Evolutionary conservation across 2,329 filamentous ascomycete species (phyloP).

Genomic region (Metarhizium humberi): DNA sequence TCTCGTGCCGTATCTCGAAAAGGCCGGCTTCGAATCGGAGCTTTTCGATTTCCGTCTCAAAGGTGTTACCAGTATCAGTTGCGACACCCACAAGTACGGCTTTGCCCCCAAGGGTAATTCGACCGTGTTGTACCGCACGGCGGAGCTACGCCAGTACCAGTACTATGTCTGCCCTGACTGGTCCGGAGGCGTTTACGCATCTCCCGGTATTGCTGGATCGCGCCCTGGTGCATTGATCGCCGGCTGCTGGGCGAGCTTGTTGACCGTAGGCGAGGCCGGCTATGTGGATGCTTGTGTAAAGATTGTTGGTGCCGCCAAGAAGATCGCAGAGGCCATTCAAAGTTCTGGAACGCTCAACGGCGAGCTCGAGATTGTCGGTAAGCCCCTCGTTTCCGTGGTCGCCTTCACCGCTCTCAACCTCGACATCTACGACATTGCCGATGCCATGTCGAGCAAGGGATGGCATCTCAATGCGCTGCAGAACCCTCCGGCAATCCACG

Average conservation of each 20-base stretch:
- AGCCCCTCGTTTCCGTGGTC: constrained; percentile 81
- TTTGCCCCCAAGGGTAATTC: constrained; percentile 98
- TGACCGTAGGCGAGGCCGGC: constrained; percentile 77
- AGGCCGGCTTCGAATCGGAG: constrained; percentile 83
- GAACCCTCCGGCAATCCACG: constrained; percentile 82
- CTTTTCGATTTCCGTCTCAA: constrained; percentile 90
- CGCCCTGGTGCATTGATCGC: constrained; percentile 90
- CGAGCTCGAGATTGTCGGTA: constrained; percentile 73
- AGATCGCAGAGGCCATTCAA: constrained; percentile 66
- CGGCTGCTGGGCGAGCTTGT: constrained; percentile 87
- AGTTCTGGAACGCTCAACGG: constrained; percentile 57
- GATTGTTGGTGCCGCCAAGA: constrained; percentile 81
- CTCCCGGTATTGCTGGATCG: constrained; percentile 82
- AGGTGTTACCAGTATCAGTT: constrained; percentile 90
- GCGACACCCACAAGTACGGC: constrained; percentile 98
- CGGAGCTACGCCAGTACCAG: constrained; percentile 73
- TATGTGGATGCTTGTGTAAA: constrained; percentile 80
- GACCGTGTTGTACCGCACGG: constrained; percentile 80
- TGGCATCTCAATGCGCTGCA: constrained; percentile 97
- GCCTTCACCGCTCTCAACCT: constrained; percentile 79
- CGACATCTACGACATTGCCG: constrained; percentile 89
- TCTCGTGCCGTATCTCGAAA: constrained; percentile 82
- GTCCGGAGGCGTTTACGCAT: constrained; percentile 93
- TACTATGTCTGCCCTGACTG: constrained; percentile 96
- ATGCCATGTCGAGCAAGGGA: constrained; percentile 72